Percentiles rank a stretch among this genome's conserved stretches.
Conservation (phyloP, 148 eudicot species). For the Chenopodium suecicum region DNA sequence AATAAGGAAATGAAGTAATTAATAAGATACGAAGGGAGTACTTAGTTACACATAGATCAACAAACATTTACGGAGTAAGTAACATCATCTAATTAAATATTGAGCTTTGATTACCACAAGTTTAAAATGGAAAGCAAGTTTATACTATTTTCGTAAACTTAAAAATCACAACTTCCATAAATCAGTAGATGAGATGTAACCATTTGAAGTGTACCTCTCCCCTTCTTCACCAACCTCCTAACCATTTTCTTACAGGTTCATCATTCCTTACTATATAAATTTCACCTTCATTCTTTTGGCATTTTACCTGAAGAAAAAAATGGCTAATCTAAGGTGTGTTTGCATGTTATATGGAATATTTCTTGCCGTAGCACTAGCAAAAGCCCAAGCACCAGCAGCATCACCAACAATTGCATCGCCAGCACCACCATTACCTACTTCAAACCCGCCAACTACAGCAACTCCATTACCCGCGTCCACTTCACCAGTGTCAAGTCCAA, state of each 20-base stretch:
- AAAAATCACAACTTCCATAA: conserved; percentile 8
- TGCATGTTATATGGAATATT: conserved; percentile 34
- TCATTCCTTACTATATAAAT: conserved; percentile 15
- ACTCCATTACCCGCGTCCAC: conserved; percentile 23
- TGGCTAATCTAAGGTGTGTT: conserved; percentile 37
- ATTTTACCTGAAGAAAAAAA: conserved; percentile 18
- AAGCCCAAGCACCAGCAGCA: conserved; percentile 67
- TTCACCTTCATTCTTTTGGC: conserved; percentile 6
- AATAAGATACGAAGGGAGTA: too few relatives aligned
- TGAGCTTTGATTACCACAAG: background rate
- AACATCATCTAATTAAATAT: background rate
- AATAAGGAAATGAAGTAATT: too few relatives aligned
- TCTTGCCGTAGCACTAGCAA: conserved; percentile 32
- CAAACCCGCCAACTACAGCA: conserved; percentile 36
- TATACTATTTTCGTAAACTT: background rate
- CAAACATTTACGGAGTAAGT: too few relatives aligned
- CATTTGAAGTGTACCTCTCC: conserved; percentile 40
- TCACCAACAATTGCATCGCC: conserved; percentile 47
- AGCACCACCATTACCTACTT: conserved; percentile 40
- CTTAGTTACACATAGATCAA: too few relatives aligned
- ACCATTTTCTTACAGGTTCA: conserved; percentile 17
- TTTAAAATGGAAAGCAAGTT: background rate
- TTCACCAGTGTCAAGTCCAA: conserved; percentile 25
- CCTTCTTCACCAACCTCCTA: conserved; percentile 52
- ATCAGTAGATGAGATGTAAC: conserved; percentile 38